A percentile compares a stretch with the other conserved stretches of the same genome.
phyloP scores from a whole-genome alignment of 75 land plant species.

The Picea sitchensis region DNA sequence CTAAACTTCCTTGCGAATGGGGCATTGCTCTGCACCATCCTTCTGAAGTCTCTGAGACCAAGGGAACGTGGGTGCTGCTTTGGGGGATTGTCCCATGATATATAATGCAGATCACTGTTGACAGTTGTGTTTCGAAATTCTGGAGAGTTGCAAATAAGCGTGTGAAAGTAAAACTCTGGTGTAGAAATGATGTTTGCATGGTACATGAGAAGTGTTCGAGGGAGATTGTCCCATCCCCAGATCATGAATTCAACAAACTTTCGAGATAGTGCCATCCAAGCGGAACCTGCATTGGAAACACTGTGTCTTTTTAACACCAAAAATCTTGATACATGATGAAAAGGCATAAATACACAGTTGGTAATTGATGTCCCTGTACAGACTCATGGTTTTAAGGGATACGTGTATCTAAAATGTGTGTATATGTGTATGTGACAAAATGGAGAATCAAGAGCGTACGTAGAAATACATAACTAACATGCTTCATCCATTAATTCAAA shows the following conservation, averaged over 20 bases:
- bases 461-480: too few species aligned
- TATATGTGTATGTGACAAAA: too few species aligned
- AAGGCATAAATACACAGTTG: too few species aligned
- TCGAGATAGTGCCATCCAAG: slow-evolving; percentile 63
- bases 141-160: slow-evolving; percentile 34
- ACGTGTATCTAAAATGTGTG: too few species aligned
- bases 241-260: slow-evolving; percentile 52
- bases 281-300: slow-evolving; percentile 36
- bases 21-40: slow-evolving; percentile 58
- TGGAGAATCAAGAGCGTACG: too few species aligned
- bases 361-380: too few species aligned
- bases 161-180: slow-evolving; percentile 56
- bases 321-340: too few species aligned
- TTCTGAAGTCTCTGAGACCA: slow-evolving; percentile 48
- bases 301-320: too few species aligned
- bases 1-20: slow-evolving; percentile 51
- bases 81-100: slow-evolving; percentile 92
- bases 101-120: slow-evolving; percentile 88
- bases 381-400: too few species aligned
- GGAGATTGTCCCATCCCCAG: slow-evolving; percentile 73
- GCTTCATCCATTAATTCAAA: too few species aligned
- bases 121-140: slow-evolving; percentile 74
- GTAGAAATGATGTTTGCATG: slow-evolving; percentile 70
- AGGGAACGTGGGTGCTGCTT: slow-evolving; percentile 91
- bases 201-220: slow-evolving; percentile 65